phyloP scores from a whole-genome alignment of 2,329 filamentous ascomycete species.

The Colletotrichum endophyticum region DNA sequence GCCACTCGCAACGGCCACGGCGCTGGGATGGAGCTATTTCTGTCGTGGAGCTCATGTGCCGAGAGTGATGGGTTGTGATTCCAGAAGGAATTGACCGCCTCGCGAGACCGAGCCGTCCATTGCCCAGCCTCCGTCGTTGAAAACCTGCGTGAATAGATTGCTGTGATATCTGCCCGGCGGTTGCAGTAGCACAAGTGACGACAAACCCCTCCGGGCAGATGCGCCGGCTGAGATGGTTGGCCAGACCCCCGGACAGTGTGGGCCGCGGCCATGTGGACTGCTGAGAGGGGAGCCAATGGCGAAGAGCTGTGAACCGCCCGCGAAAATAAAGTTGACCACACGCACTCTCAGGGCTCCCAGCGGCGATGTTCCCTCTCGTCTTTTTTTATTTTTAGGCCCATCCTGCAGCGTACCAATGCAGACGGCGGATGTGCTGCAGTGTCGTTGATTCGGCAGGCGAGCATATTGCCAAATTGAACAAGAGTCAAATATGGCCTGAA shows the following conservation, averaged over 20 bases:
- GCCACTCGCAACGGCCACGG: background rate
- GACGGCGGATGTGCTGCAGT: background rate
- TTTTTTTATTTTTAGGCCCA: slow-evolving; percentile 15
- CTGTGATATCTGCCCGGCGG: slow-evolving; percentile 12
- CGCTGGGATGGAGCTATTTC: slow-evolving; percentile 2
- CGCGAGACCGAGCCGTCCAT: background rate
- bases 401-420: slow-evolving; percentile 7
- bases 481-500: background rate
- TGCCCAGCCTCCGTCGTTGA: background rate
- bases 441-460: background rate
- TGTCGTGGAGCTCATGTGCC: background rate
- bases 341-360: background rate
- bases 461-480: background rate
- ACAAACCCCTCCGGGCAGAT: background rate
- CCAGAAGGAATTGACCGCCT: background rate
- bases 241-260: background rate
- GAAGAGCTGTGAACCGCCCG: slow-evolving; percentile 7
- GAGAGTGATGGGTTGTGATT: background rate
- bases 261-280: background rate
- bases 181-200: slow-evolving; percentile 21
- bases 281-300: slow-evolving; percentile 9
- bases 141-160: background rate
- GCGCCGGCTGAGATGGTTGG: slow-evolving; percentile 6
- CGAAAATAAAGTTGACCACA: slow-evolving; percentile 17
- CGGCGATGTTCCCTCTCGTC: background rate